A percentile compares a stretch with the other conserved stretches of the same genome.
Conservation (phyloP, 352 stramenopile species). For the Achlya hypogyna region DNA sequence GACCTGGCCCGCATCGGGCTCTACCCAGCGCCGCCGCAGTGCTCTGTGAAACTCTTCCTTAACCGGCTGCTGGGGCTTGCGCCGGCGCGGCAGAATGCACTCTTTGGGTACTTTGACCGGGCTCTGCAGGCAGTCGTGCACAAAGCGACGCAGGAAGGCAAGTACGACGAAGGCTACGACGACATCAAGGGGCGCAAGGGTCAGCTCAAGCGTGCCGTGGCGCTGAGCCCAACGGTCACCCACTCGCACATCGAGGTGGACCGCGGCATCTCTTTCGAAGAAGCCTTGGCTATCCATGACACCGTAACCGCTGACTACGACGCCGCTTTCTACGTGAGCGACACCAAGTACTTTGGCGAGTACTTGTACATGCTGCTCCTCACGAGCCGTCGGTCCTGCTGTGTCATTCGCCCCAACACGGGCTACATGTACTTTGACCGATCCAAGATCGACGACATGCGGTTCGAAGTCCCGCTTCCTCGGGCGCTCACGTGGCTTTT, state of each 20-base stretch:
- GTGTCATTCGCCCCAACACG: slow-evolving; percentile 23
- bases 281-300: not conserved
- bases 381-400: slow-evolving; percentile 9
- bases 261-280: slow-evolving; percentile 23
- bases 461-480: not conserved
- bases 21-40: not conserved
- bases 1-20: slow-evolving; percentile 8
- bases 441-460: slow-evolving; percentile 13
- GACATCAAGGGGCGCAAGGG: slow-evolving; percentile 21
- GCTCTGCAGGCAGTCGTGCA: slow-evolving; percentile 21
- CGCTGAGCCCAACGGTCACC: slow-evolving; percentile 10
- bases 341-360: slow-evolving; percentile 11
- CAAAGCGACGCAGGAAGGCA: slow-evolving; percentile 26
- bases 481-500: not conserved
- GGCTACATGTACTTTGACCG: slow-evolving; percentile 20
- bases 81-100: slow-evolving; percentile 23
- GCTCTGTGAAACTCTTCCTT: slow-evolving; percentile 26
- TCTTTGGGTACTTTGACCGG: slow-evolving; percentile 31
- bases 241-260: slow-evolving; percentile 18
- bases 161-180: slow-evolving; percentile 36
- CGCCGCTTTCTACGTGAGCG: slow-evolving; percentile 18
- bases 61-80: slow-evolving; percentile 27
- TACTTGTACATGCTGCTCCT: slow-evolving; percentile 20
- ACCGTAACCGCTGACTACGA: slow-evolving; percentile 1
- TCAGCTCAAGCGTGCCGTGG: not conserved